Percentiles rank a stretch among this genome's conserved stretches.
Conservation (phyloP, 768 basidiomycete genomes). For the Mycena alexandri region DNA sequence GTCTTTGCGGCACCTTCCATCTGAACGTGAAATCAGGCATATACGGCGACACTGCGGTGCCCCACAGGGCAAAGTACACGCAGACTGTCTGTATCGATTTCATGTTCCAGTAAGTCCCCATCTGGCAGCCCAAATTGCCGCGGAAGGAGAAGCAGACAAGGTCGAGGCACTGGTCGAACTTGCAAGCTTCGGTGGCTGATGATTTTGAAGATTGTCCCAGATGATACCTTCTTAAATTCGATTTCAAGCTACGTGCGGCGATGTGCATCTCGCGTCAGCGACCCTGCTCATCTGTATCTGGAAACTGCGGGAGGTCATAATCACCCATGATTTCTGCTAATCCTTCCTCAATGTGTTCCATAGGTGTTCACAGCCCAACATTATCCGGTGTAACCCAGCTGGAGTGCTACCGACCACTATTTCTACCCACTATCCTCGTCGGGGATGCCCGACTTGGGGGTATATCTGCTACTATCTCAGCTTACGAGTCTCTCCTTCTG, state of each 20-base stretch:
- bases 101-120: conserved; percentile 95
- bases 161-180: conserved; percentile 39
- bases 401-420: conserved; percentile 88
- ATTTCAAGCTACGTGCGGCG: conserved; percentile 72
- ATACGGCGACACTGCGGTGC: conserved; percentile 66
- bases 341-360: conserved; percentile 1
- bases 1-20: conserved; percentile 3
- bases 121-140: conserved; percentile 75
- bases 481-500: conserved; percentile 92
- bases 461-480: conserved; percentile 90
- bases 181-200: conserved; percentile 36
- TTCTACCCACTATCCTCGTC: conserved; percentile 88
- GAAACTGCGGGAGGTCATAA: conserved; percentile 93
- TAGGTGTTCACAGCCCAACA: conserved; percentile 94
- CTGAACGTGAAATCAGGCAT: conserved; percentile 62
- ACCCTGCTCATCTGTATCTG: conserved; percentile 76
- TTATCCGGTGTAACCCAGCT: conserved; percentile 86
- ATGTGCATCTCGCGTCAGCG: conserved; percentile 55
- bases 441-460: conserved; percentile 93
- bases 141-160: conserved; percentile 45
- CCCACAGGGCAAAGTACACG: conserved; percentile 57
- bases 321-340: conserved; percentile 2
- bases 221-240: conserved; percentile 74
- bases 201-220: conserved; percentile 65
- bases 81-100: conserved; percentile 85